Evolutionary conservation across 371 early-diverging fungal species (phyloP).

Genomic region (Homolaphlyctis polyrhiza): DNA sequence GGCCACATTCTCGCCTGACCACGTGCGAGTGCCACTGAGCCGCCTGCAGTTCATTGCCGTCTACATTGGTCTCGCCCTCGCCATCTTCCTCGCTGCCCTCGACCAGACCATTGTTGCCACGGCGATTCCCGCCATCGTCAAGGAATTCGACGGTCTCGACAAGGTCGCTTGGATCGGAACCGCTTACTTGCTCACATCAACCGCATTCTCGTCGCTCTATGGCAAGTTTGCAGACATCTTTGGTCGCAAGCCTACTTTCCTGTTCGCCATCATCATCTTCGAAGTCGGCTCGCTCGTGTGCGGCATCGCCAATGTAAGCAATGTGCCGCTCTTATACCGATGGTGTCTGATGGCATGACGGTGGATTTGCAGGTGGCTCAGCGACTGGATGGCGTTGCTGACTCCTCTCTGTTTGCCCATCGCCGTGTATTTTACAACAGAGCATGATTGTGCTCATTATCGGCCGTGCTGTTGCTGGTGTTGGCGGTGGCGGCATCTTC

Average conservation of each 20-base stretch:
- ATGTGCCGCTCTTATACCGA: neutral
- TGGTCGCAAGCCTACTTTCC: conserved; percentile 56
- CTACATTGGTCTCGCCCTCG: conserved; percentile 6
- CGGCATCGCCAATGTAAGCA: conserved; percentile 43
- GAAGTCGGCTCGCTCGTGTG: conserved; percentile 61
- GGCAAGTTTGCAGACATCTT: conserved; percentile 32
- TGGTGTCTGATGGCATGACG: neutral
- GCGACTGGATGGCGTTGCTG: no score
- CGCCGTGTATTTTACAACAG: no score
- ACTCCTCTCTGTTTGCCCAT: no score
- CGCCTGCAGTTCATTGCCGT: neutral
- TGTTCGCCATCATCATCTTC: conserved; percentile 57
- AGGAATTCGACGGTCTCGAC: conserved; percentile 49
- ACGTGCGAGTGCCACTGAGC: no score
- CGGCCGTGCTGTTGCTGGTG: conserved; percentile 62
- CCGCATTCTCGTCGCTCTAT: conserved; percentile 7
- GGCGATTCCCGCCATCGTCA: conserved; percentile 24
- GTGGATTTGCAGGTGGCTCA: neutral
- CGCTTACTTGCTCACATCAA: conserved; percentile 26
- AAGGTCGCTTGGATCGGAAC: conserved; percentile 56
- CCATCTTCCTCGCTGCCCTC: conserved; percentile 60
- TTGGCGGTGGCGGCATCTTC: conserved; percentile 65
- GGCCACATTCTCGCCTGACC: no score
- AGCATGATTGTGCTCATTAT: conserved; percentile 62
- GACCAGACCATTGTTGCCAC: conserved; percentile 72